A percentile compares a stretch with the other conserved stretches of the same genome.
Conservation (phyloP, 768 basidiomycete species). For the Tubosaeta sp. region DNA sequence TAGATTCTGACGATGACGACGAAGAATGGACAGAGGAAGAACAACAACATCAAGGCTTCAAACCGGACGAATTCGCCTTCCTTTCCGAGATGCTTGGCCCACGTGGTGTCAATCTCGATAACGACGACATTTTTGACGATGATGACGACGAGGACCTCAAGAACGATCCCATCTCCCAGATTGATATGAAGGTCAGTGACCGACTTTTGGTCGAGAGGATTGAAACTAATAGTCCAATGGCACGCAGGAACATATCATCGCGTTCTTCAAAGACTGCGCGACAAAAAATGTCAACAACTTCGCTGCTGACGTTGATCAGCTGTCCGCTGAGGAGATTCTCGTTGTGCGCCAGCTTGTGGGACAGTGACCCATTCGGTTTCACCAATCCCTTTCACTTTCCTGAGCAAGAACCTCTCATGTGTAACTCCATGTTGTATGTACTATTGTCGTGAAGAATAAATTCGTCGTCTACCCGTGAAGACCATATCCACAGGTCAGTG, state of each 20-base stretch:
- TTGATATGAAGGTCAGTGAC: slow-evolving; percentile 65
- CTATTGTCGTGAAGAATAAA: not conserved
- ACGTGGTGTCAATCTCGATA: slow-evolving; percentile 68
- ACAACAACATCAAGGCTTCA: slow-evolving; percentile 51
- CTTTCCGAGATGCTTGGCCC: slow-evolving; percentile 81
- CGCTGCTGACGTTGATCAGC: slow-evolving; percentile 54
- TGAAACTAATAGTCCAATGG: not conserved
- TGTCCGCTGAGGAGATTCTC: slow-evolving; percentile 66
- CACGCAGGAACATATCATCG: slow-evolving; percentile 58
- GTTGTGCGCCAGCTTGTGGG: slow-evolving; percentile 53
- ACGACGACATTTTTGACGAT: slow-evolving; percentile 69
- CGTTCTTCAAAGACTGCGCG: slow-evolving; percentile 69
- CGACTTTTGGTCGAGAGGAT: slow-evolving; percentile 14
- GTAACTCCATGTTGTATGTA: slow-evolving; percentile 11
- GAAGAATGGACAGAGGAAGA: slow-evolving; percentile 96
- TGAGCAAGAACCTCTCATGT: not conserved
- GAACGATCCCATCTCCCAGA: slow-evolving; percentile 79
- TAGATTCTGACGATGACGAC: slow-evolving; percentile 80
- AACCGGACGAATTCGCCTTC: slow-evolving; percentile 76
- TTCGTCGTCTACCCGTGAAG: not conserved
- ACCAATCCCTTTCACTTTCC: not conserved
- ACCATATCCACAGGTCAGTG: not conserved
- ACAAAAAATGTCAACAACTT: slow-evolving; percentile 61
- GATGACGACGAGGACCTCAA: slow-evolving; percentile 85
- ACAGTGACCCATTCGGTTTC: slow-evolving; percentile 12